These are phyloP conservation scores for Agrocybe chaxingu DNA, from an alignment of 768 basidiomycete species.

Conservation along the genomic window DNA sequence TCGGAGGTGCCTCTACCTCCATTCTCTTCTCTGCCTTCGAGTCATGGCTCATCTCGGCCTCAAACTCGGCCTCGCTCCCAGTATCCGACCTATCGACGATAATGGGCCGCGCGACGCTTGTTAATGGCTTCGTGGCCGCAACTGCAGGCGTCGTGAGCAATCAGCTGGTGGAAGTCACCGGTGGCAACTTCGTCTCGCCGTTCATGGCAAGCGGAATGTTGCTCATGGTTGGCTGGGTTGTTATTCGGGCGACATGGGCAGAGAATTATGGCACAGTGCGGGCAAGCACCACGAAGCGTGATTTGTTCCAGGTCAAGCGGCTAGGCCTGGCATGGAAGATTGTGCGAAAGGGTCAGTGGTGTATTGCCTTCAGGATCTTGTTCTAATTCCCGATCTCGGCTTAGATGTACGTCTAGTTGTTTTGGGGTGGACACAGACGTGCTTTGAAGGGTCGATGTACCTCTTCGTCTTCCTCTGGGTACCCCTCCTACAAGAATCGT, in stretches of 20 bases:
- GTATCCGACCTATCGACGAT: slow-evolving; percentile 61
- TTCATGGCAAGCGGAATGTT: slow-evolving; percentile 62
- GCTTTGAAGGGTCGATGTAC: slow-evolving; percentile 85
- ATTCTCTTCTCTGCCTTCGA: slow-evolving; percentile 78
- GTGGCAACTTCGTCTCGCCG: slow-evolving; percentile 51
- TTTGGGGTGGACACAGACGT: slow-evolving; percentile 72
- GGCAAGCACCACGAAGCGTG: slow-evolving; percentile 28
- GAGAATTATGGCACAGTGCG: slow-evolving; percentile 64
- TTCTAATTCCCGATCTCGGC: background rate
- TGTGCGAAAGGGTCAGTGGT: slow-evolving; percentile 42
- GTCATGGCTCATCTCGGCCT: slow-evolving; percentile 70
- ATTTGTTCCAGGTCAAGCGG: slow-evolving; percentile 50
- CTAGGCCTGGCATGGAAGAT: slow-evolving; percentile 56
- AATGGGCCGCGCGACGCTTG: slow-evolving; percentile 69
- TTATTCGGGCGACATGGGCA: slow-evolving; percentile 56
- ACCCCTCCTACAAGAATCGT: slow-evolving; percentile 64
- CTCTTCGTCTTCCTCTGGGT: slow-evolving; percentile 86
- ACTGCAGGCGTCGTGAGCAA: slow-evolving; percentile 66
- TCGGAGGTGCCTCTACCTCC: slow-evolving; percentile 71
- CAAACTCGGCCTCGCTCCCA: slow-evolving; percentile 47
- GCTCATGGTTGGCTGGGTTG: slow-evolving; percentile 50
- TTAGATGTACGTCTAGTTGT: slow-evolving; percentile 60
- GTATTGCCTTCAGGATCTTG: background rate
- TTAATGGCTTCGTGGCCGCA: slow-evolving; percentile 73
- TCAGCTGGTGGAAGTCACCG: slow-evolving; percentile 50